Conservation (phyloP, 345 rosid genomes). For the Barbarea vulgaris region DNA sequence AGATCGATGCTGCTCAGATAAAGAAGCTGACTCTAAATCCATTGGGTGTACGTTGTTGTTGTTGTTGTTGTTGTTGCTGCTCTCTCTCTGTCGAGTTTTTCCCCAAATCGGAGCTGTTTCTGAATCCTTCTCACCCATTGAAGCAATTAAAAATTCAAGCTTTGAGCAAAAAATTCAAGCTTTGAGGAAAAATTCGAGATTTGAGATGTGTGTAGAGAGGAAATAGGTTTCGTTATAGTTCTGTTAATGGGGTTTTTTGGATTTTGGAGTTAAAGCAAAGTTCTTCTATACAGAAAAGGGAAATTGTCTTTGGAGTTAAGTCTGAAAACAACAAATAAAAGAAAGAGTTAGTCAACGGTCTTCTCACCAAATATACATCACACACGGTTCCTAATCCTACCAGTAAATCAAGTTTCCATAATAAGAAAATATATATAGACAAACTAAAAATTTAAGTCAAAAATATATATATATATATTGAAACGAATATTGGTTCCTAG, state of each 20-base stretch:
- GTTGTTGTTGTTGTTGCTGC: conserved; percentile 27
- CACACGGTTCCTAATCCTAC: conserved; percentile 29
- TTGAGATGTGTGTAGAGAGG: not conserved
- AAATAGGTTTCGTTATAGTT: not conserved
- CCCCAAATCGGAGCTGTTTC: conserved; percentile 42
- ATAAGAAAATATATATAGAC: not conserved
- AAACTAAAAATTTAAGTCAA: too few species aligned
- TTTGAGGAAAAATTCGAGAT: not conserved
- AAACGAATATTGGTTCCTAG: not conserved
- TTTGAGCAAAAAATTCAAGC: not conserved
- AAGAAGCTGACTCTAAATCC: conserved; percentile 43
- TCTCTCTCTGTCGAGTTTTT: conserved; percentile 44
- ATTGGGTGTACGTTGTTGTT: conserved; percentile 50
- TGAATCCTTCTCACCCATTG: conserved; percentile 35
- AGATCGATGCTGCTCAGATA: conserved; percentile 35
- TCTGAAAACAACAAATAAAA: conserved; percentile 1
- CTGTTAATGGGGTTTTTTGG: conserved; percentile 10
- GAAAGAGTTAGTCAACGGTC: conserved; percentile 31
- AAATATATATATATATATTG: too few species aligned
- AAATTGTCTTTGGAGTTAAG: conserved; percentile 6
- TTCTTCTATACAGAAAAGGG: not conserved
- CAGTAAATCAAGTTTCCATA: not conserved
- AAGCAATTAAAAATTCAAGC: not conserved
- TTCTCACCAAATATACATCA: conserved; percentile 23
- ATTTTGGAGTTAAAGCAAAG: conserved; percentile 15